Conservation (phyloP, 208 protist genomes). For the Wallacemonas collosoma region DNA sequence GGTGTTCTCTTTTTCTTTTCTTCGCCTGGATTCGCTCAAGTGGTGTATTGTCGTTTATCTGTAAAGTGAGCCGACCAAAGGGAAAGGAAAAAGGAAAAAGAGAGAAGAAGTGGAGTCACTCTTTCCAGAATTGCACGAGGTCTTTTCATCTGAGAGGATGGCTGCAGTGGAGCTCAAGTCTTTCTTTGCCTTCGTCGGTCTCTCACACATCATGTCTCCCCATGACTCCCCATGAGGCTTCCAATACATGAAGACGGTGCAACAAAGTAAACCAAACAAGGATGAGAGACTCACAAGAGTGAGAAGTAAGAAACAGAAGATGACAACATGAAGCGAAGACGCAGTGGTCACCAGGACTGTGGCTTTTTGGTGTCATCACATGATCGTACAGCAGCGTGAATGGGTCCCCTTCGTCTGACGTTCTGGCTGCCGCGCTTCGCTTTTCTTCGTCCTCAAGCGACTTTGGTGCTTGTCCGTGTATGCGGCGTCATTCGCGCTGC, state of each 20-base stretch:
- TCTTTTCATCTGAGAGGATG: too few relatives aligned
- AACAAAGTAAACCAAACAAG: too few relatives aligned
- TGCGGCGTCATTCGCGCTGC: too few relatives aligned
- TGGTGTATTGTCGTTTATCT: not conserved
- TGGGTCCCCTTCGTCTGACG: slow-evolving; percentile 9
- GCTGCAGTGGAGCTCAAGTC: too few relatives aligned
- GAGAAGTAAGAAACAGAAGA: slow-evolving; percentile 7
- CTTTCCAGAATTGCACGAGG: too few relatives aligned
- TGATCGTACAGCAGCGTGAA: slow-evolving; percentile 18
- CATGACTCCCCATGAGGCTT: too few relatives aligned
- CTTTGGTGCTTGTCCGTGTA: too few relatives aligned
- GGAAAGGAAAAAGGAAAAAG: not conserved
- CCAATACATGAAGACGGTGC: too few relatives aligned
- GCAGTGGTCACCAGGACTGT: not conserved
- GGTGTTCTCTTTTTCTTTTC: not conserved
- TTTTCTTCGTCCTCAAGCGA: not conserved
- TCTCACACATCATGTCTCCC: too few relatives aligned
- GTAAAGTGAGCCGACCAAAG: not conserved
- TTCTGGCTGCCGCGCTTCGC: not conserved
- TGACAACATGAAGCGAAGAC: slow-evolving; percentile 18
- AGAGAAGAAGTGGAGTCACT: slow-evolving; percentile 12
- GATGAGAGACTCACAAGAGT: too few relatives aligned
- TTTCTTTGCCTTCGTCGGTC: too few relatives aligned
- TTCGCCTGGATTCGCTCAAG: not conserved
- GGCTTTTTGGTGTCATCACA: slow-evolving; percentile 1